Percentiles rank a stretch among this genome's conserved stretches.
Evolutionary conservation across 2,329 filamentous ascomycete genomes (phyloP).

Genomic region (Pseudocercospora vitis): DNA sequence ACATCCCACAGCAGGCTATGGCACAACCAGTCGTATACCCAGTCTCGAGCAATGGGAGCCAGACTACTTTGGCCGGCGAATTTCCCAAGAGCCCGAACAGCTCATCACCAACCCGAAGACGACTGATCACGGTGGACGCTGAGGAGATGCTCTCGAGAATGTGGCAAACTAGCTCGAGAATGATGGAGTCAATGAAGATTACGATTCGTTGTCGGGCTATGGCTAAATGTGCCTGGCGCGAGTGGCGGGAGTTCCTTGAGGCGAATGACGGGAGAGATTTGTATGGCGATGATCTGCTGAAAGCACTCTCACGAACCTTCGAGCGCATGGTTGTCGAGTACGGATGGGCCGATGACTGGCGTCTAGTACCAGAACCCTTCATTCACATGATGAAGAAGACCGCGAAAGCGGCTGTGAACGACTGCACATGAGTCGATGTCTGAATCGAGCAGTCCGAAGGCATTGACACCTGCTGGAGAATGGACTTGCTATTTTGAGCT

Average conservation of each 20-base stretch:
- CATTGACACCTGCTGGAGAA: neutral
- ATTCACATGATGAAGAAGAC: constrained; percentile 11
- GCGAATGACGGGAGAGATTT: constrained; percentile 9
- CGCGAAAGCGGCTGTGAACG: neutral
- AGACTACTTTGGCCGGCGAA: neutral
- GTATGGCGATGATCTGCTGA: constrained; percentile 8
- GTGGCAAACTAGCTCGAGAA: constrained; percentile 7
- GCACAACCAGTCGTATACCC: neutral
- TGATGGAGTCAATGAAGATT: constrained; percentile 3
- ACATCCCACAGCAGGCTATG: neutral
- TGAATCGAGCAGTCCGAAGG: too few relatives aligned
- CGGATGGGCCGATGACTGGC: constrained; percentile 13
- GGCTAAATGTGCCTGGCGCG: constrained; percentile 21
- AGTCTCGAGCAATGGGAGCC: neutral
- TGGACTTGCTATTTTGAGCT: neutral
- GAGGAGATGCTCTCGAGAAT: constrained; percentile 17
- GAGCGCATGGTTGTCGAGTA: constrained; percentile 14
- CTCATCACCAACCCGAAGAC: neutral
- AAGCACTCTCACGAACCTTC: constrained; percentile 9
- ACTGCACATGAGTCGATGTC: neutral
- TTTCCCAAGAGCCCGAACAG: neutral
- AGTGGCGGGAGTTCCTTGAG: constrained; percentile 19
- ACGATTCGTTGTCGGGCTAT: constrained; percentile 19
- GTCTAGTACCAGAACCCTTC: constrained; percentile 1
- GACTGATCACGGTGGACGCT: constrained; percentile 9